Evolutionary conservation across 331 rosid species (phyloP), one percentile per base, ranked within the genome.

Genomic region (Phaseolus coccineus): DNA sequence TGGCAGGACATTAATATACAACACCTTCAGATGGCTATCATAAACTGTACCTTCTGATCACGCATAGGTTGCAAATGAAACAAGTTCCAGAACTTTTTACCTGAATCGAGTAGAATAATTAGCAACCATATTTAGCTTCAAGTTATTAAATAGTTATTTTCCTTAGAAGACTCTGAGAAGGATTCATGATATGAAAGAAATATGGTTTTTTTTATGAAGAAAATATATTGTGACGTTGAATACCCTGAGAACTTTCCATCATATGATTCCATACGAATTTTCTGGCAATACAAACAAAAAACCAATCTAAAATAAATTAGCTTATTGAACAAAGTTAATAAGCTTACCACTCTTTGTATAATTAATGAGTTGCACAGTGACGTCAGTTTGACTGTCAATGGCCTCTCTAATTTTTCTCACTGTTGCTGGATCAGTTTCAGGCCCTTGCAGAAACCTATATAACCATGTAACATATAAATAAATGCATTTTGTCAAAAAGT

Each of bases 61-160:
- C 98, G 97, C 99, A 95, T 95, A 68, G 99, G 97, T 85, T 95
- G 99, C 76, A 95, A 87, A 87, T 95, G 99, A 84, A 95, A 95
- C 78, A 95, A 75, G 77, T 95, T 95, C 99, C 99, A 95, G 82
- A 95, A 95, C 87, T 95, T 95, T 77, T 95, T 93, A 65, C 99
- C 99, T 95, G 89, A 15, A 70, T 85, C 39, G 30, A 84, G 73
- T 3, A 65, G 56, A 70, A 44, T 33, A 81, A 66, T 53, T 67
- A 67, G 14, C 47, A 81, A 22, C 56, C 40, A n/a, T 65, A 69
- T 55, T 40, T 69, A 47, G 15, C n/a, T 62, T 73, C 47, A 40
- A 52, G 6, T 51, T n/a, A 82, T 9, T 31, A 74, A 57, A 22
- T 28, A 6, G 77, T 79, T 53, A 64, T 80, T 76, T 63, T 73